These are phyloP conservation scores for Syzygium aromaticum DNA, from an alignment of 345 rosid species.

Conservation along the genomic window DNA sequence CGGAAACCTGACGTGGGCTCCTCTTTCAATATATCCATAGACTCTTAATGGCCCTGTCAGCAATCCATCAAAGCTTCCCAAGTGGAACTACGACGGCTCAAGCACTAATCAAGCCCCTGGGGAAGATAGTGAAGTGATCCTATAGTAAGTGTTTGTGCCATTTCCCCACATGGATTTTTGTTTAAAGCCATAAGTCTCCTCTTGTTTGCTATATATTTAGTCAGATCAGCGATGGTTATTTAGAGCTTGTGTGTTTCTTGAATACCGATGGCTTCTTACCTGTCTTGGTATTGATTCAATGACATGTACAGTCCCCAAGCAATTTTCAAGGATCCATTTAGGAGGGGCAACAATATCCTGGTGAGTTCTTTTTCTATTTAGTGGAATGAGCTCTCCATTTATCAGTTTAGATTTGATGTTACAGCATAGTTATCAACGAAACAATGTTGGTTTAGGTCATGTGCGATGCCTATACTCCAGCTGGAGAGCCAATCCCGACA, in stretches of 20 bases:
- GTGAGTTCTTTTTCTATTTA: conserved; percentile 21
- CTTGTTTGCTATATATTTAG: background rate
- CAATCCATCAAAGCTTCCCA: conserved; percentile 59
- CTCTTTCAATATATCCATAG: conserved; percentile 13
- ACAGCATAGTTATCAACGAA: background rate
- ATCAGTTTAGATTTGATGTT: background rate
- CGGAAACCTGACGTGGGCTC: background rate
- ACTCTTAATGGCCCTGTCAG: conserved; percentile 52
- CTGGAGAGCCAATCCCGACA: conserved; percentile 78
- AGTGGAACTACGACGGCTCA: conserved; percentile 86
- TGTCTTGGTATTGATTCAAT: background rate
- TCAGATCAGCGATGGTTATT: background rate
- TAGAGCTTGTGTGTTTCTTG: background rate
- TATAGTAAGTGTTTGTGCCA: conserved; percentile 40
- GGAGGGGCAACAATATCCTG: conserved; percentile 82
- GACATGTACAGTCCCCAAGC: conserved; percentile 71
- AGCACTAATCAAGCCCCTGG: conserved; percentile 96
- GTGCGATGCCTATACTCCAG: conserved; percentile 90
- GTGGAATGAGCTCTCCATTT: background rate
- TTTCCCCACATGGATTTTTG: background rate
- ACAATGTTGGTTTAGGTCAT: conserved; percentile 45
- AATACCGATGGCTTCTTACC: background rate
- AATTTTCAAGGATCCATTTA: conserved; percentile 86
- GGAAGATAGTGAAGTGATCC: conserved; percentile 83
- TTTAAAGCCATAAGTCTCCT: background rate